A percentile compares a stretch with the other conserved stretches of the same genome.
phyloP scores from a whole-genome alignment of 371 early-diverging fungal genomes.

The Smittium mucronatum region DNA sequence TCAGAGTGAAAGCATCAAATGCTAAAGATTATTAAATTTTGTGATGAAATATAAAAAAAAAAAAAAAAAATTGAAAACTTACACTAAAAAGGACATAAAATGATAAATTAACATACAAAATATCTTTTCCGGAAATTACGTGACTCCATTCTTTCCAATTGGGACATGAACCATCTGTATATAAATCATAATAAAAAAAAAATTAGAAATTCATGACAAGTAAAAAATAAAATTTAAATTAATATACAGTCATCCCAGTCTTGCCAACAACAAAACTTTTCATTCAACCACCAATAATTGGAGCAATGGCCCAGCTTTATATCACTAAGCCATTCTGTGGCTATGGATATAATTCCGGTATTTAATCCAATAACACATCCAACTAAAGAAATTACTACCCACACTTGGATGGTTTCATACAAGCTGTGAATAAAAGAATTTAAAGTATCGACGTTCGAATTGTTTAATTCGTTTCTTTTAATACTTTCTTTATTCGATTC shows the following conservation, averaged over 20 bases:
- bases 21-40: not conserved
- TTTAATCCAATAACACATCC: slow-evolving; percentile 68
- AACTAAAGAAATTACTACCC: slow-evolving; percentile 70
- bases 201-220: not conserved
- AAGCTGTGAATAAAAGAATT: slow-evolving; percentile 32
- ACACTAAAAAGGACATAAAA: slow-evolving; percentile 19
- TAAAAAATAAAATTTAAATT: slow-evolving; percentile 6
- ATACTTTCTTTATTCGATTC: slow-evolving; percentile 1
- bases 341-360: slow-evolving; percentile 78
- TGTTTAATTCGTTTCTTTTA: not conserved
- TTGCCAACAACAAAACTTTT: slow-evolving; percentile 93
- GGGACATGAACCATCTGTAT: slow-evolving; percentile 36
- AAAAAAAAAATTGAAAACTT: not conserved
- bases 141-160: slow-evolving; percentile 45
- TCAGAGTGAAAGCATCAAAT: not conserved
- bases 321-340: slow-evolving; percentile 74
- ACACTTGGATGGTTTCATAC: slow-evolving; percentile 70
- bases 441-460: not conserved
- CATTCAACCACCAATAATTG: slow-evolving; percentile 83
- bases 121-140: slow-evolving; percentile 31
- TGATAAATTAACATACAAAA: slow-evolving; percentile 19
- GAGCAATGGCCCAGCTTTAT: slow-evolving; percentile 76
- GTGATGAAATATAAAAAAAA: not conserved
- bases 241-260: slow-evolving; percentile 32
- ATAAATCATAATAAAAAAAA: too few species aligned